These are phyloP conservation scores for Yamadazyma conglobata DNA, from an alignment of 1,139 yeast species.

Conservation along the genomic window DNA sequence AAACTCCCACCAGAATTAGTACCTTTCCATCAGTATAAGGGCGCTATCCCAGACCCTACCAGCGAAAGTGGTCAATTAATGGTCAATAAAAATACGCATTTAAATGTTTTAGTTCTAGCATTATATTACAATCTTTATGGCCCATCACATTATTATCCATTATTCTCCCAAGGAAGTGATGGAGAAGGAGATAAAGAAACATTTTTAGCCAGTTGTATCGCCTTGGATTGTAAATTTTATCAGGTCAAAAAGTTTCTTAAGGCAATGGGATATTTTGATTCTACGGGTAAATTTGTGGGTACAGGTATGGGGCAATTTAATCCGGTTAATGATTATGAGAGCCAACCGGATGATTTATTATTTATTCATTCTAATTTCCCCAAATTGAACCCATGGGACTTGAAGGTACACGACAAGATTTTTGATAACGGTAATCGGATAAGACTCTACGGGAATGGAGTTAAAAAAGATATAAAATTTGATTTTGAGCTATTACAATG, in stretches of 20 bases:
- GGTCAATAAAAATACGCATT: conserved; percentile 64
- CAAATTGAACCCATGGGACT: conserved; percentile 57
- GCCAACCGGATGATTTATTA: conserved; percentile 19
- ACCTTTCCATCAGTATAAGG: conserved; percentile 65
- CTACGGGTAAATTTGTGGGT: conserved; percentile 45
- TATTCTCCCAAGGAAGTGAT: conserved; percentile 77
- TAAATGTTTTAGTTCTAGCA: conserved; percentile 61
- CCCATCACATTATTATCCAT: conserved; percentile 75
- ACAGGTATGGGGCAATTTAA: conserved; percentile 75
- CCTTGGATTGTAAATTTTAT: conserved; percentile 55
- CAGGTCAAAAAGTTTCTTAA: conserved; percentile 60
- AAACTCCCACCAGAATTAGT: conserved; percentile 21
- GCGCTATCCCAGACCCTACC: conserved; percentile 76
- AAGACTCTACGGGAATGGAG: conserved; percentile 53
- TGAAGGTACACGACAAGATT: conserved; percentile 40
- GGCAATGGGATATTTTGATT: conserved; percentile 52
- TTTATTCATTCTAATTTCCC: conserved; percentile 69
- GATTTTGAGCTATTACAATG: conserved; percentile 64
- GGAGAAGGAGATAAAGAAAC: conserved; percentile 95
- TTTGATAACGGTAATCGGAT: conserved; percentile 43
- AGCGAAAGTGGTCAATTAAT: conserved; percentile 82
- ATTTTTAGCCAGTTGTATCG: conserved; percentile 74
- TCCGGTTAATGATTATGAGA: conserved; percentile 55
- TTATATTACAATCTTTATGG: conserved; percentile 79
- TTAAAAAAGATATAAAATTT: conserved; percentile 47